Evolutionary conservation across 2,329 filamentous ascomycete species (phyloP).

Genomic region (Chaetomium strumarium): DNA sequence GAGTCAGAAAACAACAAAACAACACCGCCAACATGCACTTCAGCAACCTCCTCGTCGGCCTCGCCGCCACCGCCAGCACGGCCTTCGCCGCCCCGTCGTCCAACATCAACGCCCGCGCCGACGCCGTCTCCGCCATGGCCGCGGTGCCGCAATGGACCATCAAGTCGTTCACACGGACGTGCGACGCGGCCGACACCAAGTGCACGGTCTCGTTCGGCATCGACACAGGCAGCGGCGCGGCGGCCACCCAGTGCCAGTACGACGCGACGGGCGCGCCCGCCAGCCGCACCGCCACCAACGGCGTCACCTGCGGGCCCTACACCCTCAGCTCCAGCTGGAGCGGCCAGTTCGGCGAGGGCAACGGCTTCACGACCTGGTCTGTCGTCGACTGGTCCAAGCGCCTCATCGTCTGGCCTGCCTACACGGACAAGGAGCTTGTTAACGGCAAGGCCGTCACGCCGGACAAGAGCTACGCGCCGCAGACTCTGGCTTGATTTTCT

Average conservation of each 20-base stretch:
- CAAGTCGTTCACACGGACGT: constrained; percentile 33
- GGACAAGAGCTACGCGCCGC: constrained; percentile 22
- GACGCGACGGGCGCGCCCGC: constrained; percentile 16
- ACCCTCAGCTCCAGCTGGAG: constrained; percentile 33
- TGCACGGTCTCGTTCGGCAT: constrained; percentile 40
- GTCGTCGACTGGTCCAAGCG: constrained; percentile 27
- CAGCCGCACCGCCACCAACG: constrained; percentile 12
- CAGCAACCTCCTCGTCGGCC: constrained; percentile 15
- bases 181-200: constrained; percentile 34
- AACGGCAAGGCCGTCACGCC: constrained; percentile 20
- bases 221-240: constrained; percentile 28
- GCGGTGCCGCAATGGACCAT: constrained; percentile 34
- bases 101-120: constrained; percentile 1
- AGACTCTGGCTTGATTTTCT: constrained; percentile 7
- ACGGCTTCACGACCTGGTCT: constrained; percentile 34
- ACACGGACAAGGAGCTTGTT: constrained; percentile 20
- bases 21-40: constrained; percentile 16
- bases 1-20: background rate
- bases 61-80: constrained; percentile 13
- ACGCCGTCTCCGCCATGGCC: constrained; percentile 19
- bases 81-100: constrained; percentile 14
- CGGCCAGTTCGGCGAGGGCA: constrained; percentile 30
- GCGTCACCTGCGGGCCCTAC: constrained; percentile 28
- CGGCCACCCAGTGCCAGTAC: constrained; percentile 24
- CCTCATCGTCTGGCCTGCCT: constrained; percentile 20